Conservation (phyloP, 2,329 filamentous ascomycete species). For the Fusarium redolens region DNA sequence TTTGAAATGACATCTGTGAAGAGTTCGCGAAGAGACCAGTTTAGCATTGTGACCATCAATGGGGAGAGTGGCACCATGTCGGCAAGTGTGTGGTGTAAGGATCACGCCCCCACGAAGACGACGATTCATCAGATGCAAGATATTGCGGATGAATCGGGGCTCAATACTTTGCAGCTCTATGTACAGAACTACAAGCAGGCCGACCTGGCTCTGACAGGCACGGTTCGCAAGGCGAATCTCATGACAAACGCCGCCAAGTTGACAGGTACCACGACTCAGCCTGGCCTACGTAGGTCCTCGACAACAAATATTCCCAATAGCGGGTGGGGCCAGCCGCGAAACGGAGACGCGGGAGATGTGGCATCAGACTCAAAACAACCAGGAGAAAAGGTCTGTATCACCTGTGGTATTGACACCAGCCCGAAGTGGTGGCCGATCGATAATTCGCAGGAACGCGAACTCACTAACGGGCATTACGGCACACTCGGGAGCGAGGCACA, state of each 20-base stretch:
- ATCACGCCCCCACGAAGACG: constrained; percentile 79
- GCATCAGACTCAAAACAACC: constrained; percentile 49
- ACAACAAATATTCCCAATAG: constrained; percentile 55
- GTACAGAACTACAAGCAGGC: constrained; percentile 94
- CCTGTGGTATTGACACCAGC: constrained; percentile 76
- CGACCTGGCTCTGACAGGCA: constrained; percentile 88
- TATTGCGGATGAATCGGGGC: constrained; percentile 73
- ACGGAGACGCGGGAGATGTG: constrained; percentile 44
- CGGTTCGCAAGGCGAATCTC: constrained; percentile 90
- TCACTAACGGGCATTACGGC: constrained; percentile 64
- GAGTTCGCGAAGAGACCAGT: constrained; percentile 83
- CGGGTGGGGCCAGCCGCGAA: constrained; percentile 36
- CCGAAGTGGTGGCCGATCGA: constrained; percentile 78
- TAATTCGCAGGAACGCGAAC: constrained; percentile 61
- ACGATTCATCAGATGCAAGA: constrained; percentile 84
- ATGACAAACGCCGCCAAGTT: constrained; percentile 73
- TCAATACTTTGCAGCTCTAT: constrained; percentile 86
- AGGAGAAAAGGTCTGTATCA: constrained; percentile 69
- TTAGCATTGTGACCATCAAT: constrained; percentile 82
- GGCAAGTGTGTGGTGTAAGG: constrained; percentile 92
- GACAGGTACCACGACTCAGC: constrained; percentile 49
- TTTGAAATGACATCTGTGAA: constrained; percentile 94
- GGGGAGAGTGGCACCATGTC: constrained; percentile 84
- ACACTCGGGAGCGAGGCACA: constrained; percentile 65
- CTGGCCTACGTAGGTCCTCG: constrained; percentile 65